Evolutionary conservation across 495 filamentous ascomycete species (phyloP), one percentile per base, ranked within the genome.

Genomic region (Hyaloscypha hepaticicola): DNA sequence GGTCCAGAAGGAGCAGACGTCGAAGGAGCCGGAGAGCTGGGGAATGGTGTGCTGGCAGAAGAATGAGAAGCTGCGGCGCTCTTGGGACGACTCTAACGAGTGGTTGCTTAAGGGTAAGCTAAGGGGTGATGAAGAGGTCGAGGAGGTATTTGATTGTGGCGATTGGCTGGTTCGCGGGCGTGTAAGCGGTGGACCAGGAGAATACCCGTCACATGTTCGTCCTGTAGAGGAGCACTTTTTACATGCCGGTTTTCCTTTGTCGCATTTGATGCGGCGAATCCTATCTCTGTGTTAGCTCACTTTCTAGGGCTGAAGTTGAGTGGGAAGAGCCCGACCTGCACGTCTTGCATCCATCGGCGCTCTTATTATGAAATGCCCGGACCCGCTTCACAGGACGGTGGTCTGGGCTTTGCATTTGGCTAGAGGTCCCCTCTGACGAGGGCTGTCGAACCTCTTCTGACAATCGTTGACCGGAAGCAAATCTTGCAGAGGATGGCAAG

Each of bases 191-290:
- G 64, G 60, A 28, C 45, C 60, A 19, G n/a, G n/a, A 53, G 25
- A 4, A 70, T 80, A 82, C 21, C 79, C 79, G 53, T 78, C 76
- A 55, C 79, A 82, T 14, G 71, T 74, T 45, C 75, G 73, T 24
- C 78, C 77, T 12, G 73, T 77, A 14, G 68, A 75, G n/a, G 60
- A 63, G 69, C 79, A 82, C 57, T 76, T 73, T 51, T 71, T 71
- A 60, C 79, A 82, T 31, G 68, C 67, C 0, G 78, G 79, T 16
- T 74, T 72, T 34, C 73, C 70, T 55, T 80, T 78, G 34, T 78
- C 79, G 31, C 79, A 82, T 51, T 80, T 81, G 27, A 81, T 76
- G 28, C 76, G 67, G 51, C 79, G 75, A 26, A 72, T 70, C 53
- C 78, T 76, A 28, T 24, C 12, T 19, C 21, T 26, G 6, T 33